Evolutionary conservation across 129 eudicot species (phyloP).

Genomic region (Ambrosia trifida): DNA sequence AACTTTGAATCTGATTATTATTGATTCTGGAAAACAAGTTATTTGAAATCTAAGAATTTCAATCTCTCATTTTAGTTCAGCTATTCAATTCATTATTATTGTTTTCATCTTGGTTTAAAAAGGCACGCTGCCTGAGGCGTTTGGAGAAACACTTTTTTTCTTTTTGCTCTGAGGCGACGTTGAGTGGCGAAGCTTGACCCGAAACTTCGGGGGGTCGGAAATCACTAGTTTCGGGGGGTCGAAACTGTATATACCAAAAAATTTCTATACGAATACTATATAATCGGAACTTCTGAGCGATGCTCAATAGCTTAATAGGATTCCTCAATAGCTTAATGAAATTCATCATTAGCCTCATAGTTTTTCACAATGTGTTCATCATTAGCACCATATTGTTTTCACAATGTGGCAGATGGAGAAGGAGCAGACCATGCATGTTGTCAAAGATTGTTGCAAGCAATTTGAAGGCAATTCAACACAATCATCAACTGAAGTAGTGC

Average conservation of each 20-base stretch:
- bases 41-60: background rate
- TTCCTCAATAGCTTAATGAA: background rate
- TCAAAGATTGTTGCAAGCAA: conserved; percentile 9
- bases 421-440: background rate
- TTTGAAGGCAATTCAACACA: conserved; percentile 13
- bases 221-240: too few species aligned
- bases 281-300: too few species aligned
- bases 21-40: too few species aligned
- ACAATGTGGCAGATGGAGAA: background rate
- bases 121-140: too few species aligned
- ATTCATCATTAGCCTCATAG: background rate
- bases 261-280: too few species aligned
- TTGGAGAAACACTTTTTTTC: too few species aligned
- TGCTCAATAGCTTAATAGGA: background rate
- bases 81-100: background rate
- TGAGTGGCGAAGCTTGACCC: too few species aligned
- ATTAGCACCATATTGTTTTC: conserved; percentile 12
- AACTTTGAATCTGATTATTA: too few species aligned
- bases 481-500: conserved; percentile 11
- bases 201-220: too few species aligned
- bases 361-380: background rate
- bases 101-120: too few species aligned
- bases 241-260: too few species aligned
- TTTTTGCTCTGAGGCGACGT: too few species aligned
- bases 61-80: background rate